These are phyloP conservation scores for Pyricularia pennisetigena DNA, from an alignment of 2,329 filamentous ascomycete genomes.

Conservation along the genomic window DNA sequence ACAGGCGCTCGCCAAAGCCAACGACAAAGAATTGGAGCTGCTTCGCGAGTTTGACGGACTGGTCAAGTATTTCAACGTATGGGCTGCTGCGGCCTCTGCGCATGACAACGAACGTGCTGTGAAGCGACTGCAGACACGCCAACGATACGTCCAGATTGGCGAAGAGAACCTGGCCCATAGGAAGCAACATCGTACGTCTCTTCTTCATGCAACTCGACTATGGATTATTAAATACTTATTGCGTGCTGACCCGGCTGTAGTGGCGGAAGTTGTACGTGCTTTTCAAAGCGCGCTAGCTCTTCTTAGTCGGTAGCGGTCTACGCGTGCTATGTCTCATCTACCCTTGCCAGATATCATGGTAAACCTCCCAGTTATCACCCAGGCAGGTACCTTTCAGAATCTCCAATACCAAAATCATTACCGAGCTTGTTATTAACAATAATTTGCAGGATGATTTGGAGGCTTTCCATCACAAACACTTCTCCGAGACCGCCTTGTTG, in stretches of 20 bases:
- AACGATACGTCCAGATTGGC: conserved; percentile 63
- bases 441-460: conserved; percentile 44
- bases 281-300: conserved; percentile 53
- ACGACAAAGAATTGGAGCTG: conserved; percentile 53
- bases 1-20: conserved; percentile 51
- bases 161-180: conserved; percentile 64
- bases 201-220: neutral
- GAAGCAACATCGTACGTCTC: conserved; percentile 65
- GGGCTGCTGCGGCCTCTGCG: conserved; percentile 62
- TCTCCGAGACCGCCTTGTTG: conserved; percentile 35
- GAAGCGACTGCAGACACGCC: conserved; percentile 73
- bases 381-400: conserved; percentile 16
- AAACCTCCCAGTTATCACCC: conserved; percentile 23
- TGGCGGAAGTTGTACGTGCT: conserved; percentile 48
- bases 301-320: conserved; percentile 26
- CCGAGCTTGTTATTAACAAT: neutral
- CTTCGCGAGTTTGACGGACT: conserved; percentile 57
- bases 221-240: neutral
- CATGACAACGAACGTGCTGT: conserved; percentile 69
- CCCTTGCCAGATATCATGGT: neutral
- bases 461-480: conserved; percentile 51
- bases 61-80: conserved; percentile 70
- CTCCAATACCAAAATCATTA: neutral
- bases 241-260: conserved; percentile 19
- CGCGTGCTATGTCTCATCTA: neutral